phyloP scores from a whole-genome alignment of 2,329 filamentous ascomycete species.

The Nothophoma quercina region DNA sequence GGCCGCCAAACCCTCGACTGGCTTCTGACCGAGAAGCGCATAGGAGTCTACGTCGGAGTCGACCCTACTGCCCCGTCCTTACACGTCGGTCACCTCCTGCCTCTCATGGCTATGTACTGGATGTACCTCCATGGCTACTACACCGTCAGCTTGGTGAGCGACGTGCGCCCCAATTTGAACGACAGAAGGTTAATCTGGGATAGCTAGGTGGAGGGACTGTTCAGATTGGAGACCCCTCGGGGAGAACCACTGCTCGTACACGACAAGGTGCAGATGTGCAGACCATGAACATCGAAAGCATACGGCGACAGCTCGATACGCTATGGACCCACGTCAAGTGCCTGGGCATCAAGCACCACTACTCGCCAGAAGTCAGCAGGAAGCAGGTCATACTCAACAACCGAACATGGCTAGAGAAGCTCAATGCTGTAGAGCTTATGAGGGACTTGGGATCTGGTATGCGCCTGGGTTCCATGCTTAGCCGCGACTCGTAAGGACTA shows the following conservation, averaged over 20 bases:
- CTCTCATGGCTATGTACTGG: conserved; percentile 86
- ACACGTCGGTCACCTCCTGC: conserved; percentile 81
- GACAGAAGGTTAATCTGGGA: conserved; percentile 32
- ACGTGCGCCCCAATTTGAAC: conserved; percentile 10
- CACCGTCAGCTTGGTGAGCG: conserved; percentile 66
- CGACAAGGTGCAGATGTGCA: conserved; percentile 61
- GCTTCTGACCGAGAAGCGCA: conserved; percentile 69
- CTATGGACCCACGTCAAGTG: conserved; percentile 77
- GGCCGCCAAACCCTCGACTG: conserved; percentile 65
- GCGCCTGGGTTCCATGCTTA: conserved; percentile 85
- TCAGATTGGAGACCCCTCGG: conserved; percentile 80
- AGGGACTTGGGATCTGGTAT: conserved; percentile 75
- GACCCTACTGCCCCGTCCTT: conserved; percentile 82
- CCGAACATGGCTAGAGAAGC: conserved; percentile 78
- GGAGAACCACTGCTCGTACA: conserved; percentile 69
- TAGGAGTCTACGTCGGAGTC: conserved; percentile 80
- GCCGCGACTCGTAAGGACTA: conserved; percentile 78
- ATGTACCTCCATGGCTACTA: conserved; percentile 79
- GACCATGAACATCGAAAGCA: conserved; percentile 70
- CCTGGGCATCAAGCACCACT: conserved; percentile 71
- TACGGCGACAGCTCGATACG: conserved; percentile 73
- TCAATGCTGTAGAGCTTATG: conserved; percentile 77
- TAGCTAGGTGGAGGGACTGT: conserved; percentile 76
- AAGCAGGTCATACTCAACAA: conserved; percentile 79
- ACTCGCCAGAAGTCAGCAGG: conserved; percentile 69